These are phyloP conservation scores for Umbelopsis sp. DNA, from an alignment of 192 early-diverging fungal species.

Conservation along the genomic window DNA sequence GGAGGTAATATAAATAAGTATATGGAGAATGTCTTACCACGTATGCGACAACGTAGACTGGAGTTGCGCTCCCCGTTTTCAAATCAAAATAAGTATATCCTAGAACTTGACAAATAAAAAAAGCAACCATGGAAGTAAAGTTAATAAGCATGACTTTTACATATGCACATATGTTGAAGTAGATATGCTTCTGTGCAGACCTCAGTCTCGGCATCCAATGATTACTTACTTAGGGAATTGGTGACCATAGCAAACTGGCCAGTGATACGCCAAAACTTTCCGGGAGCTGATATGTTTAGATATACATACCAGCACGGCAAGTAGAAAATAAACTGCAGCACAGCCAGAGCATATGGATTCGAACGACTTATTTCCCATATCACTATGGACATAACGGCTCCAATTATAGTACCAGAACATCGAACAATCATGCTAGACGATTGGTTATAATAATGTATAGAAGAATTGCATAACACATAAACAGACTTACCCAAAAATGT, in stretches of 20 bases:
- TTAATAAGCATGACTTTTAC: not conserved
- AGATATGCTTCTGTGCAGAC: no score
- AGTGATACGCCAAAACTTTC: constrained; percentile 38
- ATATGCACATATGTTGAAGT: not conserved
- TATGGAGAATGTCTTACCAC: not conserved
- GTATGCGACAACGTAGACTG: constrained; percentile 28
- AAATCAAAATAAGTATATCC: constrained; percentile 27
- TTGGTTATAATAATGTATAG: not conserved
- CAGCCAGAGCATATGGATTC: constrained; percentile 17
- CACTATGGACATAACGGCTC: constrained; percentile 31
- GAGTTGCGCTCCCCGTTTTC: not conserved
- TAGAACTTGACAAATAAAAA: constrained; percentile 23
- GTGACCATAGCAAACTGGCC: constrained; percentile 43
- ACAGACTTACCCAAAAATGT: constrained; percentile 33
- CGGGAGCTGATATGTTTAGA: constrained; percentile 8
- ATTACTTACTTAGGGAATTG: constrained; percentile 35
- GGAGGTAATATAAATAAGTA: not conserved
- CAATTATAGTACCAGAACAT: constrained; percentile 31
- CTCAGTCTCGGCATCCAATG: not conserved
- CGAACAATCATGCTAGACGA: constrained; percentile 34
- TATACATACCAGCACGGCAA: constrained; percentile 39
- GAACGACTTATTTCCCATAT: constrained; percentile 36
- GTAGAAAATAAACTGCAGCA: constrained; percentile 34
- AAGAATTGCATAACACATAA: not conserved
- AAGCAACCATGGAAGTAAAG: not conserved